A percentile compares a stretch with the other conserved stretches of the same genome.
These are phyloP conservation scores for Mycogone perniciosa DNA, from an alignment of 2,329 filamentous ascomycete genomes.

Conservation along the genomic window DNA sequence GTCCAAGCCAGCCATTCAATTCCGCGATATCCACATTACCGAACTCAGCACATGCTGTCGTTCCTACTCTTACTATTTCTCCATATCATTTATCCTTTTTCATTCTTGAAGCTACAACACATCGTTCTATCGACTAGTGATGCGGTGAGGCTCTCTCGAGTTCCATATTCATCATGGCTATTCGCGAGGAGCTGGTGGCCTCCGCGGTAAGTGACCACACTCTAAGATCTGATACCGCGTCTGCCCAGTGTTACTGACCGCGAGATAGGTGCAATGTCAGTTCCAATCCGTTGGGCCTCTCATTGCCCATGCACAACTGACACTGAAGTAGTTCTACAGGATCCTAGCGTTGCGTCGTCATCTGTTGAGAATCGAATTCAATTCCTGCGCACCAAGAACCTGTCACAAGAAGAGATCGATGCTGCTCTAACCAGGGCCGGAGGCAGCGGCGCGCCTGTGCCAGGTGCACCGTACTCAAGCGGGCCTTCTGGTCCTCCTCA, in stretches of 20 bases:
- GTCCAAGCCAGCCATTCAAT: slow-evolving; percentile 19
- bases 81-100: slow-evolving; percentile 9
- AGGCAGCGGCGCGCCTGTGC: slow-evolving; percentile 40
- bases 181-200: slow-evolving; percentile 86
- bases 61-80: slow-evolving; percentile 16
- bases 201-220: slow-evolving; percentile 57
- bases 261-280: slow-evolving; percentile 38
- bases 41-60: slow-evolving; percentile 23
- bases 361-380: slow-evolving; percentile 89
- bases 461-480: slow-evolving; percentile 26
- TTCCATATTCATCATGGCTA: slow-evolving; percentile 53
- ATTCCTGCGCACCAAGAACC: slow-evolving; percentile 92
- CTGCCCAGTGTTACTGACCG: slow-evolving; percentile 2
- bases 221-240: background rate
- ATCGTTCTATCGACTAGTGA: slow-evolving; percentile 14
- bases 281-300: slow-evolving; percentile 10
- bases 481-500: slow-evolving; percentile 36
- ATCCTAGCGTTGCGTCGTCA: slow-evolving; percentile 82
- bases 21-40: slow-evolving; percentile 13
- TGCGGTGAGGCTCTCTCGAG: slow-evolving; percentile 19
- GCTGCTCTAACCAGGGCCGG: slow-evolving; percentile 70
- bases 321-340: slow-evolving; percentile 67
- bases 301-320: slow-evolving; percentile 14
- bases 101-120: background rate
- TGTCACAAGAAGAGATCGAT: slow-evolving; percentile 93